Conservation (phyloP, 2,329 filamentous ascomycete genomes). For the Lecanicillium sp. region DNA sequence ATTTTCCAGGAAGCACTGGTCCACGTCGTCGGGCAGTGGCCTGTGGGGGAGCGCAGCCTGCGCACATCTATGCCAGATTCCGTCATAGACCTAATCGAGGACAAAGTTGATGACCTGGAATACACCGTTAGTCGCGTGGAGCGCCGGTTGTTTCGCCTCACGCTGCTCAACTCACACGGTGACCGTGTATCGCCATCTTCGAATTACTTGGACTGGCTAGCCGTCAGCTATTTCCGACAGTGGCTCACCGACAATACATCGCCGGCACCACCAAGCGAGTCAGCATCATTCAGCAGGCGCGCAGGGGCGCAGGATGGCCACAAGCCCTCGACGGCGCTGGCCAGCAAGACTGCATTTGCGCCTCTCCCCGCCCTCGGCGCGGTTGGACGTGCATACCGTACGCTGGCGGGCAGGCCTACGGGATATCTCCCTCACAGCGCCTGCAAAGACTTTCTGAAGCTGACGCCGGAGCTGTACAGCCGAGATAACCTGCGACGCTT, state of each 20-base stretch:
- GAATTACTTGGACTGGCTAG: constrained; percentile 84
- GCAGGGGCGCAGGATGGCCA: constrained; percentile 24
- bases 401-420: constrained; percentile 54
- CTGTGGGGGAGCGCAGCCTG: constrained; percentile 69
- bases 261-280: constrained; percentile 46
- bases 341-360: constrained; percentile 29
- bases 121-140: constrained; percentile 77
- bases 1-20: constrained; percentile 85
- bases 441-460: constrained; percentile 82
- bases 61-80: constrained; percentile 64
- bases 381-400: constrained; percentile 70
- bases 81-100: constrained; percentile 85
- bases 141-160: constrained; percentile 73
- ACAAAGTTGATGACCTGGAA: constrained; percentile 88
- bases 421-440: constrained; percentile 79
- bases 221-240: constrained; percentile 79
- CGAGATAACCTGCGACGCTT: constrained; percentile 82
- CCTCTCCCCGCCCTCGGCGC: constrained; percentile 56
- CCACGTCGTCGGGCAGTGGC: constrained; percentile 94
- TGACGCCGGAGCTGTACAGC: constrained; percentile 74
- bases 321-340: constrained; percentile 28
- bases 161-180: constrained; percentile 69
- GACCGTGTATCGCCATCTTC: constrained; percentile 76
- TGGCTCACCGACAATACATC: constrained; percentile 90
- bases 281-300: constrained; percentile 21